Percentiles rank a stretch among this genome's conserved stretches.
Conservation (phyloP, 179 eudicot species). For the Spinacia oleracea region DNA sequence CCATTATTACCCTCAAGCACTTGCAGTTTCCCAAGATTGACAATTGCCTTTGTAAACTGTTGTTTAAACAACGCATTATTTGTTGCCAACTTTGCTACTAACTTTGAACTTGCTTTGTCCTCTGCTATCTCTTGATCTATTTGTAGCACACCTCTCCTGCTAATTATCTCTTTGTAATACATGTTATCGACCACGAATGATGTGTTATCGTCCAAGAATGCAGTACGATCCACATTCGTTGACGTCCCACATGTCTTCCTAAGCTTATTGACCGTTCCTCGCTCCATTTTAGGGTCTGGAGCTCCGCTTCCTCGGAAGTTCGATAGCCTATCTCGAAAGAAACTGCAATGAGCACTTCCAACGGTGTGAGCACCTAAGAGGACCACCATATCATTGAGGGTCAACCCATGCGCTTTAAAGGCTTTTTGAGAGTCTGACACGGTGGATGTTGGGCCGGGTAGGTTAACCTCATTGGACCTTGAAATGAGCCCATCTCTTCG, state of each 20-base stretch:
- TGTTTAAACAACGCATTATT: constrained; percentile 22
- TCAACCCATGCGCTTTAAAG: constrained; percentile 40
- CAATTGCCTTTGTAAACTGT: constrained; percentile 26
- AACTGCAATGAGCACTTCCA: constrained; percentile 32
- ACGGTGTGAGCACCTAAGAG: constrained; percentile 37
- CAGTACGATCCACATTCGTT: constrained; percentile 16
- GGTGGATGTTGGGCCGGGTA: constrained; percentile 44
- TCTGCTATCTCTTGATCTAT: constrained; percentile 27
- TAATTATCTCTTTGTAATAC: constrained; percentile 27
- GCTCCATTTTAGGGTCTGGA: constrained; percentile 27
- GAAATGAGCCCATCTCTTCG: constrained; percentile 58
- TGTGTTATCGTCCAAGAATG: constrained; percentile 27
- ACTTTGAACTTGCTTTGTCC: constrained; percentile 9
- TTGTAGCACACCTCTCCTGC: constrained; percentile 20
- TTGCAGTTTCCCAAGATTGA: constrained; percentile 24
- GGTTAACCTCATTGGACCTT: constrained; percentile 30
- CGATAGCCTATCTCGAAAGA: constrained; percentile 25
- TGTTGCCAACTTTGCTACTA: constrained; percentile 23
- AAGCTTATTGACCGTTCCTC: not conserved
- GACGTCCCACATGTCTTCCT: constrained; percentile 21
- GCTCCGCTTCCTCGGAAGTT: constrained; percentile 26
- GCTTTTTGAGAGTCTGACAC: constrained; percentile 30
- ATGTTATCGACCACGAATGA: constrained; percentile 27
- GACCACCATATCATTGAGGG: constrained; percentile 50
- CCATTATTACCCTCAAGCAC: constrained; percentile 30